Evolutionary conservation across 805 yeast genomes (phyloP).

Genomic region (Wickerhamomyces alni): DNA sequence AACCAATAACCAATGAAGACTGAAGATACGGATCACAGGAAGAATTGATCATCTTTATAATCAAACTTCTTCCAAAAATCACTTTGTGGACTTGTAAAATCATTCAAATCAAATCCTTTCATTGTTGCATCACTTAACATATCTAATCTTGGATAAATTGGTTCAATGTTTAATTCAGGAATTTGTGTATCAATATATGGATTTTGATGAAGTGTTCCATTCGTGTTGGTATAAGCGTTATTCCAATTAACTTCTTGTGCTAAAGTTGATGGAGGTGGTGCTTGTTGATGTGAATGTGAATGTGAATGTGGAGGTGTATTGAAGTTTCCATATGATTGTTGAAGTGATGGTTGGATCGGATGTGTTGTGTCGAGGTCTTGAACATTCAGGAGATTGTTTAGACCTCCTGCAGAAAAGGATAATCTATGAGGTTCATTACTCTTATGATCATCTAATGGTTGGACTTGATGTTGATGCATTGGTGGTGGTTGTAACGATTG

Average conservation of each 20-base stretch:
- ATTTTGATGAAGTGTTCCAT: not conserved
- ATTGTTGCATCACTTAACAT: constrained; percentile 19
- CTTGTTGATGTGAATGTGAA: too few relatives aligned
- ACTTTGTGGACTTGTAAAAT: constrained; percentile 8
- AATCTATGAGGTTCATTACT: not conserved
- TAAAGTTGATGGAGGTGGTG: not conserved
- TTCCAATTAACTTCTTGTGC: not conserved
- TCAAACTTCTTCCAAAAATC: constrained; percentile 24
- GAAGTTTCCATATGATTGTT: too few relatives aligned
- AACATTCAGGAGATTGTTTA: too few relatives aligned
- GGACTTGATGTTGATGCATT: too few relatives aligned
- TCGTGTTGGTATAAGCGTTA: not conserved
- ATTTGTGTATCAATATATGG: constrained; percentile 1
- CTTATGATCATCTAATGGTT: too few relatives aligned
- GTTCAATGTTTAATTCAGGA: constrained; percentile 4
- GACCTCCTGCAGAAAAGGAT: not conserved
- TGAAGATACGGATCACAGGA: too few relatives aligned
- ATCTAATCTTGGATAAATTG: constrained; percentile 13
- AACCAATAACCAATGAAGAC: too few relatives aligned
- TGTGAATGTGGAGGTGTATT: too few relatives aligned
- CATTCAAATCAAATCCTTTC: constrained; percentile 19
- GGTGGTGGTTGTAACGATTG: too few relatives aligned
- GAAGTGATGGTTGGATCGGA: not conserved
- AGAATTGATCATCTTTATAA: constrained; percentile 21
- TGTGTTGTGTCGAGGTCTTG: too few relatives aligned